Evolutionary conservation across 2,329 filamentous ascomycete species (phyloP).

Genomic region (Fusarium sp.): DNA sequence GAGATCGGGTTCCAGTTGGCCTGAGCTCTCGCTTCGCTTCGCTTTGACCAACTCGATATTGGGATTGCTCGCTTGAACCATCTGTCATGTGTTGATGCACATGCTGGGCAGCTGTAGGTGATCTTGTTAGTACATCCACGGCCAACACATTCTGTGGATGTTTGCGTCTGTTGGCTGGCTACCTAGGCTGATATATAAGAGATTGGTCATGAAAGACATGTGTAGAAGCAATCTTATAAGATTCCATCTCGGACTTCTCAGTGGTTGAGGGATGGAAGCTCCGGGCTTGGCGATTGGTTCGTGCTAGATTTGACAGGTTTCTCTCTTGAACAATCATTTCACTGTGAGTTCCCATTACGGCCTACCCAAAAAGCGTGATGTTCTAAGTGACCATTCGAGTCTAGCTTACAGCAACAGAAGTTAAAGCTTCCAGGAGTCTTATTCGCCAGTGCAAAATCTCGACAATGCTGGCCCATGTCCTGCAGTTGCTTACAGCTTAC

Average conservation of each 20-base stretch:
- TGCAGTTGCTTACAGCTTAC: not conserved
- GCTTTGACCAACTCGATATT: not conserved
- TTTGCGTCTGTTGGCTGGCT: not conserved
- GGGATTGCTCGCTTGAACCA: not conserved
- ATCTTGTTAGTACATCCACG: not conserved
- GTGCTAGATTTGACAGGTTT: not conserved
- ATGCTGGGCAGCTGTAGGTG: not conserved
- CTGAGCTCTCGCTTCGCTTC: not conserved
- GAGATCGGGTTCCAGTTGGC: not conserved
- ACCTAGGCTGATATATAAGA: not conserved
- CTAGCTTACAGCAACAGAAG: no score
- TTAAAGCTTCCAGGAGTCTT: no score
- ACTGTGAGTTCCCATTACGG: not conserved
- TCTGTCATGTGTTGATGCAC: not conserved
- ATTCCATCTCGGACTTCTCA: not conserved
- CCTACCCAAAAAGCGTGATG: not conserved
- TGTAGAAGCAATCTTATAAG: not conserved
- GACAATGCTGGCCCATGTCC: conserved; percentile 7
- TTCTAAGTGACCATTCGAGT: not conserved
- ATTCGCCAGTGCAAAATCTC: not conserved
- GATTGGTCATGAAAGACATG: not conserved
- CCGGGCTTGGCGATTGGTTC: not conserved
- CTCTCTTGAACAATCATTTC: not conserved
- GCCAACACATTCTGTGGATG: conserved; percentile 7
- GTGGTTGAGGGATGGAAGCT: not conserved